Conservation (phyloP, 73 alveolate genomes). For the Paraurostyla sp. region DNA sequence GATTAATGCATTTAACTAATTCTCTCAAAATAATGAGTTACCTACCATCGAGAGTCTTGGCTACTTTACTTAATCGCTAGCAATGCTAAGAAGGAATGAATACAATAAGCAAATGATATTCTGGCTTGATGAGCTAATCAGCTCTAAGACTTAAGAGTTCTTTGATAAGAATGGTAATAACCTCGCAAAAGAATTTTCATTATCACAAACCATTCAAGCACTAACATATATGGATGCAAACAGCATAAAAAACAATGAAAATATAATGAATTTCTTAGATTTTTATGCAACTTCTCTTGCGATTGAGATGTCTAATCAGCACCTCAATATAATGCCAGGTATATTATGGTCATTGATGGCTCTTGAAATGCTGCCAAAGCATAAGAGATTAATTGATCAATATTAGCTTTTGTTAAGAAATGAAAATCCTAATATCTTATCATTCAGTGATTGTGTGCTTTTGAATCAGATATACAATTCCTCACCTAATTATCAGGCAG, state of each 20-base stretch:
- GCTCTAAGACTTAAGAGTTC: background rate
- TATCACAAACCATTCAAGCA: conserved; percentile 11
- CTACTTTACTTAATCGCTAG: conserved; percentile 55
- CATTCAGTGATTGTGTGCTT: conserved; percentile 46
- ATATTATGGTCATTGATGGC: conserved; percentile 47
- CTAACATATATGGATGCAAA: background rate
- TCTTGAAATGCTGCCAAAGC: background rate
- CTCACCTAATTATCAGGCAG: background rate
- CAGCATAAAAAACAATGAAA: background rate
- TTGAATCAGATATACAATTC: conserved; percentile 21
- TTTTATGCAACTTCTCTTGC: background rate
- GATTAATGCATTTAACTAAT: conserved; percentile 23
- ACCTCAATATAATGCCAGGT: background rate
- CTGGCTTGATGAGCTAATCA: conserved; percentile 20
- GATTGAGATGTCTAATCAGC: conserved; percentile 29
- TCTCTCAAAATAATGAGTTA: conserved; percentile 21
- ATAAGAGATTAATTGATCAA: background rate
- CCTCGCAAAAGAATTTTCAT: conserved; percentile 25
- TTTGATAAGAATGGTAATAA: background rate
- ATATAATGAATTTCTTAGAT: conserved; percentile 24
- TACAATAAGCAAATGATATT: background rate
- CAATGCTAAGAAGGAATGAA: conserved; percentile 53
- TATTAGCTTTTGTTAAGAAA: background rate
- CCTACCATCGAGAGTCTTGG: conserved; percentile 43
- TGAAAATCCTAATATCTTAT: conserved; percentile 2